Evolutionary conservation across 1,284 basidiomycete species (phyloP).

Genomic region (Takashimella koratensis): DNA sequence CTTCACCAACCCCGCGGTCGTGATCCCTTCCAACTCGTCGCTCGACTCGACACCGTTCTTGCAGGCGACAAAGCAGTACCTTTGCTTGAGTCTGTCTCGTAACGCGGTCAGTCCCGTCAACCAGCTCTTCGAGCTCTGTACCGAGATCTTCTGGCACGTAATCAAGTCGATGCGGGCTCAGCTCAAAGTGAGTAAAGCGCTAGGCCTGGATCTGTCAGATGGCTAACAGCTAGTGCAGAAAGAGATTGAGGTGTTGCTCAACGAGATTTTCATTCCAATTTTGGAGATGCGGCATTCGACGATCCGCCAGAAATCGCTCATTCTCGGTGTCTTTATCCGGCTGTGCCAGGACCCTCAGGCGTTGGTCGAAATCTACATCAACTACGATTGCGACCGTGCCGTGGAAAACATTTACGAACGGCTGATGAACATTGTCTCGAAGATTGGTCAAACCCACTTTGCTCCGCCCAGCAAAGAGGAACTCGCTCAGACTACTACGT

Average conservation of each 20-base stretch:
- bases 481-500: conserved; percentile 23
- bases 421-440: conserved; percentile 90
- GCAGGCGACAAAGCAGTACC: conserved; percentile 89
- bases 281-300: conserved; percentile 97
- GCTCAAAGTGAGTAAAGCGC: conserved; percentile 64
- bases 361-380: conserved; percentile 93
- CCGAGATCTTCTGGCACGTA: conserved; percentile 98
- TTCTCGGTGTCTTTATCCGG: conserved; percentile 78
- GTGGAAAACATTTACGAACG: conserved; percentile 97
- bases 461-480: conserved; percentile 53
- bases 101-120: conserved; percentile 94
- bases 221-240: conserved; percentile 58
- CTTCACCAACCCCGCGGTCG: conserved; percentile 76
- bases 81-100: conserved; percentile 87
- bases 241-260: conserved; percentile 97
- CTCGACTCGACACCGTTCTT: conserved; percentile 82
- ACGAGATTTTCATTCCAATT: conserved; percentile 98
- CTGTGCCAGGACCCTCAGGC: conserved; percentile 93
- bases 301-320: conserved; percentile 86
- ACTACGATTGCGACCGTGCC: conserved; percentile 93
- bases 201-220: too few relatives aligned
- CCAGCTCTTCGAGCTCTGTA: conserved; percentile 96
- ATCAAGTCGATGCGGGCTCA: conserved; percentile 89
- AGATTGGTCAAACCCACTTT: conserved; percentile 72
- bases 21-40: conserved; percentile 82